Evolutionary conservation across 1,284 basidiomycete species (phyloP), one percentile per base, ranked within the genome.

Genomic region (Cryptococcus floricola): DNA sequence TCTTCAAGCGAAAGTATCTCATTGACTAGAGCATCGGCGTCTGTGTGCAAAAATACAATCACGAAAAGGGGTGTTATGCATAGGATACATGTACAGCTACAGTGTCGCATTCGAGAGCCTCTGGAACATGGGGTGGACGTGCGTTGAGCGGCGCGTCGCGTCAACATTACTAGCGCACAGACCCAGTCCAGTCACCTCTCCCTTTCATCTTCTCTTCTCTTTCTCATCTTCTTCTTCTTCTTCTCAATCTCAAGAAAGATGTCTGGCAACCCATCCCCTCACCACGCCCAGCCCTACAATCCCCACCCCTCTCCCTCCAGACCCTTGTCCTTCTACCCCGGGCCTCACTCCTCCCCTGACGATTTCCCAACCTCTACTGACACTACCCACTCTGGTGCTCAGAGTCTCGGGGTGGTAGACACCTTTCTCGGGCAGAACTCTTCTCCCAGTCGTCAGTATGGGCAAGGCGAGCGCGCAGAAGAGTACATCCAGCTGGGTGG

Each of bases 1-100:
- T 91, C 83, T 97, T 98, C 85, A 93, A 91, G 81, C 84, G 89
- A 71, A 97, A 98, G 79, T 96, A 96, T 77, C 86, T 98, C 71
- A 97, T 98, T 71, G 94, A 96, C 75, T 95, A 71, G 64, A 28
- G 10, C 19, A 14, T 23, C 23, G 23, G 23, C 12, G 23, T 18
- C n/a, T 28, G 31, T 16, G n/a, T 44, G 42, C 25, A 44, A 27
- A 14, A 12, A 14, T 18, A 38, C 16, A 16, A 42, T 16, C 14
- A 42, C 5, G 7, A n/a, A 42, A 42, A 42, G 27, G 43, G 45
- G 25, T 27, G 27, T 46, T 10, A 46, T 46, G 45, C 45, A 46
- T 46, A 25, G n/a, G 7, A 23, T 42, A 42, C 19, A 42, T 34
- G 31, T 34, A 10, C 31, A 34, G 31, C 31, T 34, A 23, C 41